Base-by-base conservation (phyloP, 331 rosid genomes). In the Malus hybrid region DNA sequence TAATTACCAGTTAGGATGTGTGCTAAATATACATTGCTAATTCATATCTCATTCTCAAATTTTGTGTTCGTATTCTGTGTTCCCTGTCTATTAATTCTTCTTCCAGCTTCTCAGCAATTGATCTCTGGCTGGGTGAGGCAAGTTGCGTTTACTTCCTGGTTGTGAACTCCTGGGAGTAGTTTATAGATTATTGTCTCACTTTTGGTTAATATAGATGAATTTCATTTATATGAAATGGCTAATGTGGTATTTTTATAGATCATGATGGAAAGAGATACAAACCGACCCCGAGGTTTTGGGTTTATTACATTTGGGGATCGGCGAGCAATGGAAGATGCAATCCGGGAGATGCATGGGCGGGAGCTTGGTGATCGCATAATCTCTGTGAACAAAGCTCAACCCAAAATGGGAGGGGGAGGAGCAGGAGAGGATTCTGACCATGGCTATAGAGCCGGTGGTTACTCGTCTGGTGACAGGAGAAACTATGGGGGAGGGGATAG, bases 281-380 rank as follows among this genome's bases (percentile, higher is more conserved):
- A 95, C 32, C 91, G 97, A 69, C 96, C 97, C 0, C 97, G 97
- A 57, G 99, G 97, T 76, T 95, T 92, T 82, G 99, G 99, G 77
- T 95, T 95, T 75, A 92, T 95, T 69, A 95, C 97, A 55, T 95
- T 90, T 83, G 68, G 90, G 71, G 99, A 90, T 80, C 93, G 91
- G 70, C 83, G 97, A 67, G 97, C 90, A 77, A 90, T 95, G 99
- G 97, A 95, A 81, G 99, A 95, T 85, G 93, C 99, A 61, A 95
- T 95, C 69, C 90, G 91, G 83, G 97, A 90, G 82, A 92, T 95
- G 98, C 87, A 92, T 82, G 99, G 98, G 31, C 91, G 84, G 50
- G 98, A 92, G 79, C 63, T 92, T 62, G 93, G 96, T 76, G 95
- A 90, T 55, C 89, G 97, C 62, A 81, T 76, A 48, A 95, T 95